Evolutionary conservation across 2,329 filamentous ascomycete species (phyloP).

Genomic region (Colletotrichum horii): DNA sequence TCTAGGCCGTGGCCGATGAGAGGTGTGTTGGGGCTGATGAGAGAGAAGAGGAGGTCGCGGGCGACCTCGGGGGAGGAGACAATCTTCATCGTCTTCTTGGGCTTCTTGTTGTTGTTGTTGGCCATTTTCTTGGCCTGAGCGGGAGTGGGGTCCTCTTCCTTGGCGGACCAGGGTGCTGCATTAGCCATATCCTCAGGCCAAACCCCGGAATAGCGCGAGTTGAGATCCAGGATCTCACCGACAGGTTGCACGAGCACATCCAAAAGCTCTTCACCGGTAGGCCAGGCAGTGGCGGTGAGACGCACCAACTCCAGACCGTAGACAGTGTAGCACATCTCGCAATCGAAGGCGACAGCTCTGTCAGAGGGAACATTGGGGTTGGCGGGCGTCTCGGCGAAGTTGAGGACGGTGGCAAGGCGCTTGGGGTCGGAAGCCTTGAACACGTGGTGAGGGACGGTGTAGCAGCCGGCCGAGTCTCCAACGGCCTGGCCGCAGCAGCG

Average conservation of each 20-base stretch:
- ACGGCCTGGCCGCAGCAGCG: slow-evolving; percentile 80
- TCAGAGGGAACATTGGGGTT: slow-evolving; percentile 58
- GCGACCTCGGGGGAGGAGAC: slow-evolving; percentile 78
- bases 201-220: slow-evolving; percentile 91
- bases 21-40: slow-evolving; percentile 78
- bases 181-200: slow-evolving; percentile 76
- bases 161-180: slow-evolving; percentile 62
- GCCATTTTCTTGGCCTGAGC: slow-evolving; percentile 24
- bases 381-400: slow-evolving; percentile 79
- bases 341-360: slow-evolving; percentile 85
- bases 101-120: slow-evolving; percentile 19
- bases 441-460: slow-evolving; percentile 74
- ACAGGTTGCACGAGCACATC: slow-evolving; percentile 86
- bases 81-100: slow-evolving; percentile 64
- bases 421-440: slow-evolving; percentile 83
- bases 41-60: slow-evolving; percentile 76
- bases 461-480: slow-evolving; percentile 78
- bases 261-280: slow-evolving; percentile 73
- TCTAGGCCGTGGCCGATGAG: slow-evolving; percentile 93
- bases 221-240: slow-evolving; percentile 87
- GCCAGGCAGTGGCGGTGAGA: slow-evolving; percentile 89
- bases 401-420: slow-evolving; percentile 77
- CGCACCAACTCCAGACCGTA: slow-evolving; percentile 88
- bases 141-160: slow-evolving; percentile 24
- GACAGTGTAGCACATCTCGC: slow-evolving; percentile 97